Conservation (phyloP, 495 filamentous ascomycete species). For the Xylaria bambusicola region DNA sequence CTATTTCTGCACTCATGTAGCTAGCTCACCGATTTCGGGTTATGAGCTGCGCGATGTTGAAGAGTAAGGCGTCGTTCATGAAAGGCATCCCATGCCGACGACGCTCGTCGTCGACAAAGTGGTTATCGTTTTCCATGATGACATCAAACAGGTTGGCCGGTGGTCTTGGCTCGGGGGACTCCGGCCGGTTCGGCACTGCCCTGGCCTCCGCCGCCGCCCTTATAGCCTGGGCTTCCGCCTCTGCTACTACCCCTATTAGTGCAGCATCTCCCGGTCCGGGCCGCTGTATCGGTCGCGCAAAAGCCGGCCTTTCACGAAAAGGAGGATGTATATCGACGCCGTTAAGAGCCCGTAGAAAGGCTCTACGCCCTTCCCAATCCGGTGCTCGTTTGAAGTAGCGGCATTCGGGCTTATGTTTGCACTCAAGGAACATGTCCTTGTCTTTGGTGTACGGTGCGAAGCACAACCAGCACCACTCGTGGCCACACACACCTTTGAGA, state of each 20-base stretch:
- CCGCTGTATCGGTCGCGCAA: neutral
- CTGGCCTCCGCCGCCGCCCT: neutral
- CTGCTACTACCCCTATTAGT: neutral
- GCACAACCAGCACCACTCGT: constrained; percentile 52
- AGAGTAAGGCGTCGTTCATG: neutral
- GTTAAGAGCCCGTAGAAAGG: constrained; percentile 21
- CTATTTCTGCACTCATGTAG: too few relatives aligned
- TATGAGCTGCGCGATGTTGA: neutral
- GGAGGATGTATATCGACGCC: neutral
- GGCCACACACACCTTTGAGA: constrained; percentile 40
- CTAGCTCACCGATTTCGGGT: neutral
- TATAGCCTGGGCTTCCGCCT: neutral
- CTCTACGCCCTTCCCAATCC: constrained; percentile 25
- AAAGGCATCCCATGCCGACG: neutral
- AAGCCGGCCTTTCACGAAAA: neutral
- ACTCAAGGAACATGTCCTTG: constrained; percentile 32
- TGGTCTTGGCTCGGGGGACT: neutral
- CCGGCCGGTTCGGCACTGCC: neutral
- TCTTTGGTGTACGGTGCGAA: constrained; percentile 34
- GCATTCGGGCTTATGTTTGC: constrained; percentile 36
- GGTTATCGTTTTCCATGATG: neutral
- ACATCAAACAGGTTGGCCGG: neutral
- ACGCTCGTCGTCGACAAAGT: neutral
- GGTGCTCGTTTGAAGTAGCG: constrained; percentile 29
- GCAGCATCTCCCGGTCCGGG: neutral